A percentile compares a stretch with the other conserved stretches of the same genome.
phyloP scores from a whole-genome alignment of 805 yeast species.

The Lachancea meyersii region DNA sequence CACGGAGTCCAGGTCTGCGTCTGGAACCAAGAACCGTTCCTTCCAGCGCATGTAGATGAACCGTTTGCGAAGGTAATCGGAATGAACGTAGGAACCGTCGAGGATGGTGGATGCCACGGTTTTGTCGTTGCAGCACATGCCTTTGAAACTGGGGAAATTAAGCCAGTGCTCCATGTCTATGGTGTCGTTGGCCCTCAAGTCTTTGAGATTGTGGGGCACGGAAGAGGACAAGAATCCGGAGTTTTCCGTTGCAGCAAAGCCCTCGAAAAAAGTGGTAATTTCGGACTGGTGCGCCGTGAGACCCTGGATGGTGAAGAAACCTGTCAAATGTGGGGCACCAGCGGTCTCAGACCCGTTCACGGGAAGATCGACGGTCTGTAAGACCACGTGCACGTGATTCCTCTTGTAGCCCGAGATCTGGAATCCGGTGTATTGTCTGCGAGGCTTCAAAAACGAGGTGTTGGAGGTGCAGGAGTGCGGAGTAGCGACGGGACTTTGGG shows the following conservation, averaged over 20 bases:
- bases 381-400: slow-evolving; percentile 49
- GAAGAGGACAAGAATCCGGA: slow-evolving; percentile 28
- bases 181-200: slow-evolving; percentile 58
- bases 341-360: slow-evolving; percentile 14
- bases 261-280: slow-evolving; percentile 69
- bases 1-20: slow-evolving; percentile 51
- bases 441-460: slow-evolving; percentile 21
- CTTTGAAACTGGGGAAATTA: slow-evolving; percentile 45
- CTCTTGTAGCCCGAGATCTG: slow-evolving; percentile 33
- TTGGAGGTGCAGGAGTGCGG: slow-evolving; percentile 1
- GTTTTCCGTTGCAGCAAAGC: slow-evolving; percentile 26
- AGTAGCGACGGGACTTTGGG: neutral
- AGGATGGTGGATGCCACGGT: slow-evolving; percentile 14
- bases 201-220: slow-evolving; percentile 27
- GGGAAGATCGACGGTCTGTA: slow-evolving; percentile 50
- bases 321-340: slow-evolving; percentile 41
- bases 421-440: slow-evolving; percentile 30
- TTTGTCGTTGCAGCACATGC: slow-evolving; percentile 16
- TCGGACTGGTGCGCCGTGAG: slow-evolving; percentile 61
- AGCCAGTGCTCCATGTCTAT: slow-evolving; percentile 64
- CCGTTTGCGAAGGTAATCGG: slow-evolving; percentile 36
- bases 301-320: slow-evolving; percentile 63
- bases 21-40: slow-evolving; percentile 80
- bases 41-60: slow-evolving; percentile 90
- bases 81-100: slow-evolving; percentile 22